Conservation (phyloP, 768 basidiomycete species). For the Sarcomyxa edulis region DNA sequence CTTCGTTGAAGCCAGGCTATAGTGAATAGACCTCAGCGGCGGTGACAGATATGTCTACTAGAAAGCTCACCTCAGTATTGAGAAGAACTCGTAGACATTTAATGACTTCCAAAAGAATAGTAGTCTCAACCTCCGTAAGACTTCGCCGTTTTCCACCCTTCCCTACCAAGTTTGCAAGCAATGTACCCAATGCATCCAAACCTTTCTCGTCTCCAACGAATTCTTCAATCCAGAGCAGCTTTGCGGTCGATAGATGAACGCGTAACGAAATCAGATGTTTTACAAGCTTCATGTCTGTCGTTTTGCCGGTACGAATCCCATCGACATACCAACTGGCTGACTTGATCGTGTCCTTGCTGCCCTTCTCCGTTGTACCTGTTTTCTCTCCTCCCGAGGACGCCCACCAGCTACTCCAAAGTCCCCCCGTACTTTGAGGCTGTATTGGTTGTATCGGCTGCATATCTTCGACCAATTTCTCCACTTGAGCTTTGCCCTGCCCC, state of each 20-base stretch:
- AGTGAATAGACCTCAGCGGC: conserved; percentile 8
- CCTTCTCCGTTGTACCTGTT: conserved; percentile 20
- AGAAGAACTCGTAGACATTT: conserved; percentile 78
- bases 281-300: conserved; percentile 53
- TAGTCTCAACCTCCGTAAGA: conserved; percentile 62
- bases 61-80: conserved; percentile 70
- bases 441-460: conserved; percentile 27
- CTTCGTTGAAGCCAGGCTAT: conserved; percentile 68
- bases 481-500: conserved; percentile 19
- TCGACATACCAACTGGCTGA: conserved; percentile 62
- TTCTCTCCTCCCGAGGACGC: conserved; percentile 56
- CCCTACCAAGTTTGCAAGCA: conserved; percentile 58
- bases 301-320: conserved; percentile 48
- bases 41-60: neutral
- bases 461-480: conserved; percentile 28
- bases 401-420: conserved; percentile 78
- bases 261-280: conserved; percentile 81
- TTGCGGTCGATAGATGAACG: conserved; percentile 81
- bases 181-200: conserved; percentile 50
- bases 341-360: conserved; percentile 33
- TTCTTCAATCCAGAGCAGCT: conserved; percentile 69
- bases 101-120: conserved; percentile 65
- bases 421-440: conserved; percentile 68
- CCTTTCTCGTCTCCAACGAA: conserved; percentile 69
- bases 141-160: conserved; percentile 59